phyloP scores from a whole-genome alignment of 805 yeast genomes.

The Saccharomyces eubayanus region DNA sequence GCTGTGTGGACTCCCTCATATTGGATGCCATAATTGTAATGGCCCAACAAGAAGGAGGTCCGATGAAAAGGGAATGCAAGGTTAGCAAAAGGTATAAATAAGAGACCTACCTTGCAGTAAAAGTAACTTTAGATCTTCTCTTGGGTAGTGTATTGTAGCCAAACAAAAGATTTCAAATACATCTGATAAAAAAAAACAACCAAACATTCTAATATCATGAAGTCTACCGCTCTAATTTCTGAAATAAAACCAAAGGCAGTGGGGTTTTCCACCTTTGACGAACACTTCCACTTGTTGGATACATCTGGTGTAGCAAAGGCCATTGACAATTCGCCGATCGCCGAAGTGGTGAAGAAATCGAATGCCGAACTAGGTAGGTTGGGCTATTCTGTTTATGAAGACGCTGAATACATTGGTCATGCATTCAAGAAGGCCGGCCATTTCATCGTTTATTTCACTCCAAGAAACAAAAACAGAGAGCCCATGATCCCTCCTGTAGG shows the following conservation, averaged over 20 bases:
- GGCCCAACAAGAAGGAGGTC: neutral
- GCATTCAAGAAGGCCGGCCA: conserved; percentile 17
- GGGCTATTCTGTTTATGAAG: conserved; percentile 22
- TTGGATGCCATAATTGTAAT: neutral
- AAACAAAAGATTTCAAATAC: neutral
- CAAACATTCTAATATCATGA: neutral
- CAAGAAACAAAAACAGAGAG: neutral
- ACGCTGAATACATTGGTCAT: conserved; percentile 13
- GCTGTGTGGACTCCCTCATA: neutral
- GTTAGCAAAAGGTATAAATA: neutral
- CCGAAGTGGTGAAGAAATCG: conserved; percentile 17
- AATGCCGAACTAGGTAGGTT: conserved; percentile 20
- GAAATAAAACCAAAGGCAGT: conserved; percentile 16
- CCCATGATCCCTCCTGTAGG: neutral
- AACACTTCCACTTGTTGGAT: conserved; percentile 20
- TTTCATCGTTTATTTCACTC: conserved; percentile 15
- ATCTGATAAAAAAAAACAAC: neutral
- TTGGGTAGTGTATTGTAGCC: neutral
- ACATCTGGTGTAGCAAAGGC: conserved; percentile 25
- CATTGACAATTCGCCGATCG: conserved; percentile 14
- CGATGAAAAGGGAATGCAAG: neutral
- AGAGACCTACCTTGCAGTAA: neutral
- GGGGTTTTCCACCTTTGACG: conserved; percentile 25
- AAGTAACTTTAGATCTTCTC: neutral
- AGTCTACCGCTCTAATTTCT: neutral